Base-by-base conservation (phyloP, 2,329 filamentous ascomycete species). In the Epichloe hybrida region DNA sequence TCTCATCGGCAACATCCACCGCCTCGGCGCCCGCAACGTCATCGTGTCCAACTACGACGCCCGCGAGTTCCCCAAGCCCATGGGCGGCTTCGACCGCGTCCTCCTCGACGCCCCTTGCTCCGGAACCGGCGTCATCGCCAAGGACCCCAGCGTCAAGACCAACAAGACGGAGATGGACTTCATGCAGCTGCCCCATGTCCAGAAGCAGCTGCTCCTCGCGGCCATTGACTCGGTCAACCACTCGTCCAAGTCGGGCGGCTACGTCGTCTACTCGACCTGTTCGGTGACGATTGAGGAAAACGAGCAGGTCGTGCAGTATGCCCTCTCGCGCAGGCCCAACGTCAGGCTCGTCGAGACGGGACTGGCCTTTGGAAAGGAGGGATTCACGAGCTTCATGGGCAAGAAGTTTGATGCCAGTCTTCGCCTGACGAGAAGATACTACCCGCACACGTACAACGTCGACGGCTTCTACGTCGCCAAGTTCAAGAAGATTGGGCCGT, bases 381-480 rank as follows among this genome's bases (percentile, higher is more conserved):
- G 93, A 20, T 97, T 97, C 75, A 88, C 83, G 15, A 86, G 79
- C 66, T 96, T 84, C 70, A 86, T 86, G 74, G 86, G 89, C 69
- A 97, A 97, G 76, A 81, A 80, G 53, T 98, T 98, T 70, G 86
- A 95, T 64, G 77, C 85, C 5, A 86, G 80, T 58, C 80, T 98
- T 73, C 86, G 84, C 62, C 74, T 90, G 64, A 90, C 89, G 15
- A 76, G 88, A 56, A 76, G 90, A 51, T 95, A 88, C 73, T 95
- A 94, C 69, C 88, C 89, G 0, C 88, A 95, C 66, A 79, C 85
- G 20, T 88, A 93, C 73, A 95, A 96, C 70, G 89, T 98, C 36
- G 93, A 97, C 66, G 93, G 93, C 56, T 98, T 98, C 81, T 98
- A 89, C 66, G 93, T 98, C 54, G 88, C 89, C 62, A 98, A 98